phyloP scores from a whole-genome alignment of 495 filamentous ascomycete species.

The Opeltia flavorubescens region DNA sequence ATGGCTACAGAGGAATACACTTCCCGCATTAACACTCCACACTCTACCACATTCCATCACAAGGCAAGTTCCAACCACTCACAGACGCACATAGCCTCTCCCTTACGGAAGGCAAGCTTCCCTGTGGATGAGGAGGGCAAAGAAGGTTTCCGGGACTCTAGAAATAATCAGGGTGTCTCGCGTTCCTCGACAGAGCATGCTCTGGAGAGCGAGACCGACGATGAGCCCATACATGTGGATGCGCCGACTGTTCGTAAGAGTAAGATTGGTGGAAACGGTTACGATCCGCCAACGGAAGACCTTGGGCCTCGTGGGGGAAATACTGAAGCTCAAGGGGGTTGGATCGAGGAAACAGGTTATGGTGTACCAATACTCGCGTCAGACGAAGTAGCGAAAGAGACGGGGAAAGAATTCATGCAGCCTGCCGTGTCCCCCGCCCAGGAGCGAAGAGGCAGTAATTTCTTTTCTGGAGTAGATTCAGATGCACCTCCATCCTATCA shows the following conservation, averaged over 20 bases:
- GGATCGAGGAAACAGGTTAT: slow-evolving; percentile 38
- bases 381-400: slow-evolving; percentile 77
- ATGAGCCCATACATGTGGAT: slow-evolving; percentile 62
- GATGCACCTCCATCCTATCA: slow-evolving; percentile 17
- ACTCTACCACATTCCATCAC: slow-evolving; percentile 24
- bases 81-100: slow-evolving; percentile 40
- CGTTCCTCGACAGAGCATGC: slow-evolving; percentile 17
- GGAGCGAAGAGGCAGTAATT: slow-evolving; percentile 42
- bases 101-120: slow-evolving; percentile 40
- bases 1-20: slow-evolving; percentile 66
- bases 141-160: slow-evolving; percentile 14
- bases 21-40: slow-evolving; percentile 53
- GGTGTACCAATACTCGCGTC: slow-evolving; percentile 75
- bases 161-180: slow-evolving; percentile 11
- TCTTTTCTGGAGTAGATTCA: slow-evolving; percentile 33
- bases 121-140: slow-evolving; percentile 23
- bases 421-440: slow-evolving; percentile 60
- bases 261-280: slow-evolving; percentile 46
- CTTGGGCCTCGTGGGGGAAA: slow-evolving; percentile 30
- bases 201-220: slow-evolving; percentile 32
- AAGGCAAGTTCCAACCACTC: slow-evolving; percentile 26
- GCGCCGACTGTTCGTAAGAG: slow-evolving; percentile 48
- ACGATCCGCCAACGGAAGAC: slow-evolving; percentile 28
- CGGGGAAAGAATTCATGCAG: slow-evolving; percentile 45
- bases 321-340: slow-evolving; percentile 32